Evolutionary conservation across 768 basidiomycete species (phyloP).

Genomic region (Scleroderma bovista): DNA sequence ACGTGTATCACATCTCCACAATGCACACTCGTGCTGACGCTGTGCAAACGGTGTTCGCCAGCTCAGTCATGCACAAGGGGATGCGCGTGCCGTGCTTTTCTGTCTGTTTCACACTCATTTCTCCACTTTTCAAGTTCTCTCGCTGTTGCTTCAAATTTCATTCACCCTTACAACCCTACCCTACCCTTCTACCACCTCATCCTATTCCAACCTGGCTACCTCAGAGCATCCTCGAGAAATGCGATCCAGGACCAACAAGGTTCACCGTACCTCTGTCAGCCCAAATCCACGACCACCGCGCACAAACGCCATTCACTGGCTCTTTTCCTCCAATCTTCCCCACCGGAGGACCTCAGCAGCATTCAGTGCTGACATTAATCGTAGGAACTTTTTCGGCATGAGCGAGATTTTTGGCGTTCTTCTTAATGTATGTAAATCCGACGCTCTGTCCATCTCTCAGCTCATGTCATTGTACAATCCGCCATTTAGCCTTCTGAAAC

Average conservation of each 20-base stretch:
- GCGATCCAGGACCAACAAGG: slow-evolving; percentile 21
- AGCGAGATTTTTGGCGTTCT: slow-evolving; percentile 73
- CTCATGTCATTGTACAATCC: slow-evolving; percentile 8
- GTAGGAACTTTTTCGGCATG: slow-evolving; percentile 74
- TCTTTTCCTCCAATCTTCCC: slow-evolving; percentile 71
- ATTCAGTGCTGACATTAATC: slow-evolving; percentile 54
- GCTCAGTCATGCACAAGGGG: slow-evolving; percentile 20
- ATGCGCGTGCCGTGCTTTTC: slow-evolving; percentile 19
- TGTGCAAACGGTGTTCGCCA: slow-evolving; percentile 13
- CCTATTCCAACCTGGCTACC: slow-evolving; percentile 8
- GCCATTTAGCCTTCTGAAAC: slow-evolving; percentile 67
- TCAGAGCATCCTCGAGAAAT: slow-evolving; percentile 10
- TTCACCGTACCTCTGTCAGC: slow-evolving; percentile 20
- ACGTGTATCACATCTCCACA: slow-evolving; percentile 25
- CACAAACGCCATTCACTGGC: slow-evolving; percentile 56
- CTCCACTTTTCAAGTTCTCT: slow-evolving; percentile 1
- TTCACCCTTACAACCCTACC: slow-evolving; percentile 1
- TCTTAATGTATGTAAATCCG: slow-evolving; percentile 56
- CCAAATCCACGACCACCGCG: slow-evolving; percentile 26
- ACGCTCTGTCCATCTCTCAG: background rate
- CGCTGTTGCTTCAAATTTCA: slow-evolving; percentile 3
- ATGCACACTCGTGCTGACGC: slow-evolving; percentile 29
- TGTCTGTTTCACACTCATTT: slow-evolving; percentile 12
- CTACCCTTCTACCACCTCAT: slow-evolving; percentile 6
- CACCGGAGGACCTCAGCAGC: slow-evolving; percentile 53